These are phyloP conservation scores for Phytopythium ostracodes DNA, from an alignment of 352 stramenopile genomes.

Conservation along the genomic window DNA sequence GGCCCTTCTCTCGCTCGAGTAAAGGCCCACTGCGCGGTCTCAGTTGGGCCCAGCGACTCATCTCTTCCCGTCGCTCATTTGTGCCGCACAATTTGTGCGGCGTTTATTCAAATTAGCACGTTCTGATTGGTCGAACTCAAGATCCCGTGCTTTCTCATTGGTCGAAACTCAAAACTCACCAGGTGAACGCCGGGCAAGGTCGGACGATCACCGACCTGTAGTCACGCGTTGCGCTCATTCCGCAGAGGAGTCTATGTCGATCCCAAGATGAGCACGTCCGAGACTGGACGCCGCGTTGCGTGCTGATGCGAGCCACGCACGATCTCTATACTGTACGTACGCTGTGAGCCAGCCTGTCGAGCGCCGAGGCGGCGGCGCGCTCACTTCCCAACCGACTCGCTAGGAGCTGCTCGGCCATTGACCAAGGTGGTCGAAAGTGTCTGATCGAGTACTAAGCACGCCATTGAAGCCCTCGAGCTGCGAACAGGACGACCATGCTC, in stretches of 20 bases:
- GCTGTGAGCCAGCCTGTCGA: neutral
- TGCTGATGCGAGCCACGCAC: too few species aligned
- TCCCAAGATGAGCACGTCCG: neutral
- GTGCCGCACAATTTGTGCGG: too few species aligned
- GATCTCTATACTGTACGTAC: too few species aligned
- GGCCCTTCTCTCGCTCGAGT: neutral
- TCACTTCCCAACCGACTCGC: constrained; percentile 1
- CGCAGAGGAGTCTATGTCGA: neutral
- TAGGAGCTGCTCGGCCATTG: neutral
- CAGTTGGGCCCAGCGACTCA: neutral
- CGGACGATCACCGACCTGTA: neutral
- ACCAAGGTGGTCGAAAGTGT: neutral
- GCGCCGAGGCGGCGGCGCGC: neutral
- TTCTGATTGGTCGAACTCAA: neutral
- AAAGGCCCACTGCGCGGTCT: neutral
- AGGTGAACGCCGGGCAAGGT: neutral
- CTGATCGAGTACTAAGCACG: neutral
- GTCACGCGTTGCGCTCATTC: neutral
- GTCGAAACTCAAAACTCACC: neutral
- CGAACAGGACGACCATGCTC: neutral
- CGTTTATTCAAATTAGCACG: neutral
- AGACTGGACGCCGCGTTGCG: neutral
- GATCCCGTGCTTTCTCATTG: neutral
- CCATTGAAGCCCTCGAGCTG: too few species aligned
- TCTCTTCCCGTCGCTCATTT: neutral